phyloP scores from a whole-genome alignment of 1,139 yeast species.

The Pichia sp. region DNA sequence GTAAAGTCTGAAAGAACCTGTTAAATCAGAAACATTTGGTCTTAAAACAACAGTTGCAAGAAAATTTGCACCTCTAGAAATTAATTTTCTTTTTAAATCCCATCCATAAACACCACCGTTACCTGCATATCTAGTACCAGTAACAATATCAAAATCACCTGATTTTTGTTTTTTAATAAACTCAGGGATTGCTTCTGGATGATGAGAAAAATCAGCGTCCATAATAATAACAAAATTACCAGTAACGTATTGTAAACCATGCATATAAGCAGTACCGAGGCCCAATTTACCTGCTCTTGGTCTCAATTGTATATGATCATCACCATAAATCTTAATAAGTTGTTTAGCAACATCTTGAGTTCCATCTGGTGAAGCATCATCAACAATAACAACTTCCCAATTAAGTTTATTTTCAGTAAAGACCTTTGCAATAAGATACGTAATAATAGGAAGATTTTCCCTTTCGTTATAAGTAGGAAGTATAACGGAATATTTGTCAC shows the following conservation, averaged over 20 bases:
- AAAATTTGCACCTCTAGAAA: conserved; percentile 77
- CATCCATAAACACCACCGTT: conserved; percentile 83
- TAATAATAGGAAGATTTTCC: conserved; percentile 64
- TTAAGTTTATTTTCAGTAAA: conserved; percentile 52
- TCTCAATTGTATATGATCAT: conserved; percentile 56
- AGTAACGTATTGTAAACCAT: conserved; percentile 65
- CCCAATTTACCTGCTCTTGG: conserved; percentile 79
- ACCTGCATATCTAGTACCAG: conserved; percentile 82
- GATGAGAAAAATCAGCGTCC: conserved; percentile 86
- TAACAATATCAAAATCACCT: conserved; percentile 65
- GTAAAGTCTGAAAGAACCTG: conserved; percentile 76
- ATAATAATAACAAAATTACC: conserved; percentile 75
- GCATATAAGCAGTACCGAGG: conserved; percentile 77
- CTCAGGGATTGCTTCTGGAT: conserved; percentile 74
- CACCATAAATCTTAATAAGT: conserved; percentile 57
- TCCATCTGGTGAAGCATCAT: conserved; percentile 79
- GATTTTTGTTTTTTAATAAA: conserved; percentile 65
- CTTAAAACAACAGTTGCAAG: conserved; percentile 66
- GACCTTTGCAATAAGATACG: conserved; percentile 68
- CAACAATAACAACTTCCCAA: conserved; percentile 79
- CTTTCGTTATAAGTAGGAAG: conserved; percentile 78
- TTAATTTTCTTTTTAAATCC: conserved; percentile 77
- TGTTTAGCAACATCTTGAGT: conserved; percentile 70
- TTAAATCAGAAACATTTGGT: conserved; percentile 69
- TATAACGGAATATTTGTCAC: conserved; percentile 65